Base-by-base conservation (phyloP, 306 rosid species). In the Fagus crenata region DNA sequence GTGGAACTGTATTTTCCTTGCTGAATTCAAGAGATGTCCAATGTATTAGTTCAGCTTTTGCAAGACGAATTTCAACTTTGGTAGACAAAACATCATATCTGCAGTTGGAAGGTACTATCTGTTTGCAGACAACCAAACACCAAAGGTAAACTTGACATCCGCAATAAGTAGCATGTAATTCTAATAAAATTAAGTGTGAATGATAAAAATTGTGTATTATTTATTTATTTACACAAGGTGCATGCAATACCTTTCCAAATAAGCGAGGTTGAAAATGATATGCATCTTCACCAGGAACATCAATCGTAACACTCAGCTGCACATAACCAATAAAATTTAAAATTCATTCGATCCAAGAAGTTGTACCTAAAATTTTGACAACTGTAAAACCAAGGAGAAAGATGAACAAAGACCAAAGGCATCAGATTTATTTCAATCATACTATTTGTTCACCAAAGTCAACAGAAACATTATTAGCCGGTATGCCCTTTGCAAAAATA, bases 371-470 rank as follows among this genome's bases (percentile, higher is more conserved):
- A 53, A 75, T 78, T 63, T 60, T 3, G 35, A 69, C 33, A 53
- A 74, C 64, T 39, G 67, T 31, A 59, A 65, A 78, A 69, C 11
- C 64, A 33, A 37, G 18, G 39, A 12, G 15, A 35, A 63, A 53
- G n/a, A 43, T 37, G 18, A 74, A 75, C 7, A 56, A 6, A 31
- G 46, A 58, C 72, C 33, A 15, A 36, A 77, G 58, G 58, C 53
- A 67, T 15, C 69, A 63, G 51, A 78, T 35, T 53, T 37, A 70
- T 60, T 60, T 53, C 74, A 80, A 32, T 59, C 97, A 49, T 91
- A 93, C 98, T 55, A 89, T 93, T 90, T 93, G 98, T 84, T 86
- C 96, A 53, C 98, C 98, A 61, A 89, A 93, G 9, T 91, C 89
- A 11, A 91, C 83, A 69, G 80, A 31, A 59, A 91, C 79, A 83